phyloP scores from a whole-genome alignment of 495 filamentous ascomycete species.

The Aspergillus asperescens region DNA sequence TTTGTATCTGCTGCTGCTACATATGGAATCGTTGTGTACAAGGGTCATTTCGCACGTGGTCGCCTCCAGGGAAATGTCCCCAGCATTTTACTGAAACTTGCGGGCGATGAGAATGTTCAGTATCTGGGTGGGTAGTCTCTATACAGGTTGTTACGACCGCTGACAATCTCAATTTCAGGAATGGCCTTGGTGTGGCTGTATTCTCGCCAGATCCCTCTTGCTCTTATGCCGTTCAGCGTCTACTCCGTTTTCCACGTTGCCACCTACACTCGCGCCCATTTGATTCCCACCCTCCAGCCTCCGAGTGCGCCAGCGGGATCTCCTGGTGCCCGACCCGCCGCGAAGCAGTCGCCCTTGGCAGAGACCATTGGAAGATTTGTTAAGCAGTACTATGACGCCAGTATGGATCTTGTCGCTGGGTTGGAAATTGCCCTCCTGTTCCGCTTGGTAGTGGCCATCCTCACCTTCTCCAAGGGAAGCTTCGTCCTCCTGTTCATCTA shows the following conservation, averaged over 20 bases:
- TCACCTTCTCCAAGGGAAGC: constrained; percentile 82
- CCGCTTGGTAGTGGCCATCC: constrained; percentile 69
- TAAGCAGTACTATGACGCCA: constrained; percentile 92
- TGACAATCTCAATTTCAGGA: constrained; percentile 43
- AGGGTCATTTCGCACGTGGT: constrained; percentile 81
- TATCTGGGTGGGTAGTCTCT: constrained; percentile 70
- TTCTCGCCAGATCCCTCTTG: constrained; percentile 78
- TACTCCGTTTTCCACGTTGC: constrained; percentile 98
- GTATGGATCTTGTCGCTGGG: constrained; percentile 73
- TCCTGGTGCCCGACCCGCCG: constrained; percentile 53
- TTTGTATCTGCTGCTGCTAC: constrained; percentile 85
- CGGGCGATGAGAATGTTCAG: constrained; percentile 92
- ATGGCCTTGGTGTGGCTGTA: constrained; percentile 97
- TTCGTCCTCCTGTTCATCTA: constrained; percentile 85
- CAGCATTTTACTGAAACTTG: constrained; percentile 56
- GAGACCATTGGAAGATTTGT: constrained; percentile 88
- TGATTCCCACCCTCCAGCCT: constrained; percentile 49
- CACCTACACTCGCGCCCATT: constrained; percentile 57
- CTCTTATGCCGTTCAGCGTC: constrained; percentile 88
- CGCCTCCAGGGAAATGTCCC: constrained; percentile 56
- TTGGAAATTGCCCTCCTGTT: constrained; percentile 78
- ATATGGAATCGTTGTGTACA: constrained; percentile 99
- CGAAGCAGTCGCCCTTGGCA: constrained; percentile 60
- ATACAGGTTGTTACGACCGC: not conserved
- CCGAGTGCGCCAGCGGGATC: constrained; percentile 42